Percentiles rank a stretch among this genome's conserved stretches.
Conservation (phyloP, 805 yeast genomes). For the Grigorovia jiainica region DNA sequence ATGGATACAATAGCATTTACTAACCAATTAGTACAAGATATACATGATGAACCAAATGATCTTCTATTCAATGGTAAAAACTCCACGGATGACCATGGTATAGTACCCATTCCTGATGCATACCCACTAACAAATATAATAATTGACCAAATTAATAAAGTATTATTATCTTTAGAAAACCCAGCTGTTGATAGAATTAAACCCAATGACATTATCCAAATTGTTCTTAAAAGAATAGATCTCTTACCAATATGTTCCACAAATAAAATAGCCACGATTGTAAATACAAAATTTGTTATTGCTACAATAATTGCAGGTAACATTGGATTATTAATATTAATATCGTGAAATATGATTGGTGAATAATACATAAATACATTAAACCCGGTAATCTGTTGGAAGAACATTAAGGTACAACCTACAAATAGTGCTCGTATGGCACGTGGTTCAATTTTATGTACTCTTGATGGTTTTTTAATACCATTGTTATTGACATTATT, state of each 20-base stretch:
- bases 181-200: conserved; percentile 27
- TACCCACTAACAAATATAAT: conserved; percentile 33
- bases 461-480: not conserved
- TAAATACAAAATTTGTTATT: conserved; percentile 44
- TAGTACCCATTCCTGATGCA: conserved; percentile 36
- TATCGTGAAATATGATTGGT: conserved; percentile 43
- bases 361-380: conserved; percentile 58
- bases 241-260: conserved; percentile 45
- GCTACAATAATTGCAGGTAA: conserved; percentile 47
- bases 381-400: conserved; percentile 54
- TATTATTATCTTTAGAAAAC: conserved; percentile 14
- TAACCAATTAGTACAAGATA: conserved; percentile 36
- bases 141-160: conserved; percentile 25
- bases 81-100: conserved; percentile 40
- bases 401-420: conserved; percentile 42
- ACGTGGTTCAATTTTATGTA: conserved; percentile 21
- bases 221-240: conserved; percentile 34
- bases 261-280: conserved; percentile 41
- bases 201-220: conserved; percentile 33
- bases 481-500: not conserved
- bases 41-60: conserved; percentile 35
- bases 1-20: conserved; percentile 31
- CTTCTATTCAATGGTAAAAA: conserved; percentile 35
- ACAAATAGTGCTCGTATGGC: conserved; percentile 36
- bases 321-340: conserved; percentile 35